Base-by-base conservation (phyloP, 768 basidiomycete genomes). In the Mycena olivaceomarginata region DNA sequence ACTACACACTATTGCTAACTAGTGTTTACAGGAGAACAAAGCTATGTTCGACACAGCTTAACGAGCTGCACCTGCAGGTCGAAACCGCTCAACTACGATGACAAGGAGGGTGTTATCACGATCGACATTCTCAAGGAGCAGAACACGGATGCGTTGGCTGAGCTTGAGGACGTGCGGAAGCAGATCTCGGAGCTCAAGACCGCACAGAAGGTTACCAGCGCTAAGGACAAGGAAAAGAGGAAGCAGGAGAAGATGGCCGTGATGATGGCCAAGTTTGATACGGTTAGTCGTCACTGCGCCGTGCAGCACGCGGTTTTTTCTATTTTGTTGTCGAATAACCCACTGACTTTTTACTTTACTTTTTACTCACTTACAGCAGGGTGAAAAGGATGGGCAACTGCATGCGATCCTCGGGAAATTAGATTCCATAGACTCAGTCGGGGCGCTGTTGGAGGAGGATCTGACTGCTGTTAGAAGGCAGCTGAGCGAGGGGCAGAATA, bases 191-290 rank as follows among this genome's bases (percentile, higher is more conserved):
- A 97, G 63, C 86, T 97, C 79, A 97, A 96, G 88, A 87, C 89
- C 46, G 90, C 93, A 15, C 96, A 97, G 85, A 95, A 94, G 85
- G 95, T 96, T 76, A 92, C 94, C 18, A 94, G 94, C 51, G 94
- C 94, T 41, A 98, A 99, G 85, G 98, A 99, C 84, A 99, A 98
- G 88, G 98, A 99, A 90, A 98, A 97, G 90, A 93, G 96, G 85
- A 99, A 99, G 86, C 97, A 98, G 82, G 98, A 99, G 89, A 99
- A 99, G 91, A 96, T 99, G 96, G 97, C 97, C 11, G 89, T 97
- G 80, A 98, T 99, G 97, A 99, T 99, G 98, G 97, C 98, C 74
- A 98, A 98, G 85, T 98, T 99, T 80, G 98, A 99, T 86, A 91
- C 95, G 77, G 98, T 98, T 79, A 82, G 95, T 88, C 73, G 60